Base-by-base conservation (phyloP, 148 eudicot genomes). In the Rhododendron ovatum region DNA sequence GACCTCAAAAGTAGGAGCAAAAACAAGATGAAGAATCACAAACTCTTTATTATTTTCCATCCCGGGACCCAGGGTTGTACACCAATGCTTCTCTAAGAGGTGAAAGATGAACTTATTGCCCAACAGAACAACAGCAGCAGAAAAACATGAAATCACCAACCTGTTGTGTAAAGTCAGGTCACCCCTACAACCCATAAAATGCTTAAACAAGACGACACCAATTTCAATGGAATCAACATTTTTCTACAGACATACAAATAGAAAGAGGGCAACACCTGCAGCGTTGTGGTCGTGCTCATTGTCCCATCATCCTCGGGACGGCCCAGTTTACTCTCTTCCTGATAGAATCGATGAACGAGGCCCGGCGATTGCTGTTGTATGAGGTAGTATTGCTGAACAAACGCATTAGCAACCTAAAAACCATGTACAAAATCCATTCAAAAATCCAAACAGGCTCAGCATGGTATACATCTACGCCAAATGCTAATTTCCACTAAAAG, bases 381-480 rank as follows among this genome's bases (percentile, higher is more conserved):
- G 5, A 89, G 78, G 69, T 94, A 97, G 80, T 95, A 97, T 85
- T 93, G 98, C 81, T 86, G 90, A 48, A 95, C 98, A 89, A 97
- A 97, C 18, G 96, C 96, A 83, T 95, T 88, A n/a, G 94, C 99
- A 87, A 97, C 98, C 98, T 97, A 87, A 82, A 81, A 67, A 20
- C 87, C 85, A 73, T 22, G 37, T 51, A 43, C 2, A 0, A 43
- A 57, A 82, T 15, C 13, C 78, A 47, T 1, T 86, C 74, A 82
- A 53, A 73, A 73, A 22, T 9, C 41, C 48, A 73, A 71, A 57
- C 33, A 28, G 11, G 51, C 15, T 37, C 18, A 48, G 2, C 41
- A 50, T 8, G 24, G 45, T 37, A 61, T 5, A 45, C 37, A 86
- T 28, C 17, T 26, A 80, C 28, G 35, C 74, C 10, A 61, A 24